Evolutionary conservation across 805 yeast species (phyloP).

Genomic region (Henningerozyma blattae): DNA sequence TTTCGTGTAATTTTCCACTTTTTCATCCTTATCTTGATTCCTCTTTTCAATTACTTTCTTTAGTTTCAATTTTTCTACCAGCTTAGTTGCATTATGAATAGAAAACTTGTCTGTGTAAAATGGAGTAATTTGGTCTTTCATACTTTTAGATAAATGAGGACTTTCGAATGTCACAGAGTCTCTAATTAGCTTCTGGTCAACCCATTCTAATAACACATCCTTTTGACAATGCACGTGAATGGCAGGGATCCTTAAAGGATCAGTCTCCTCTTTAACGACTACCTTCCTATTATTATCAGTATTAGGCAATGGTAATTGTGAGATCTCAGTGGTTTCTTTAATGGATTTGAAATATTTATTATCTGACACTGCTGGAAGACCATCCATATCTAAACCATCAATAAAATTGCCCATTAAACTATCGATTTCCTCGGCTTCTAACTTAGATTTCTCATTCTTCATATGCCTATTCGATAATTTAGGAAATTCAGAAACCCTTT

Average conservation of each 20-base stretch:
- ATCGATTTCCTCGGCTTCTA: constrained; percentile 29
- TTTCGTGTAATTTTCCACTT: too few species aligned
- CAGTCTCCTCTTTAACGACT: constrained; percentile 8
- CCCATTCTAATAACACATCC: constrained; percentile 16
- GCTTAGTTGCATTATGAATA: constrained; percentile 4
- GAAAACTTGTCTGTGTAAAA: constrained; percentile 5
- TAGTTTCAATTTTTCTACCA: too few species aligned
- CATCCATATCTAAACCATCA: constrained; percentile 32
- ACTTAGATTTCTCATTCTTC: constrained; percentile 19
- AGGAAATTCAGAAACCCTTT: constrained; percentile 44
- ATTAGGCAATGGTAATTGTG: constrained; percentile 15
- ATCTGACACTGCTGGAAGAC: constrained; percentile 5
- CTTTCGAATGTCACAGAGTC: constrained; percentile 13
- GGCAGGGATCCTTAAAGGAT: constrained; percentile 20
- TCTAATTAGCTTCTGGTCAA: constrained; percentile 12
- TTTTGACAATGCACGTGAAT: constrained; percentile 20
- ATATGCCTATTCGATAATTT: constrained; percentile 26
- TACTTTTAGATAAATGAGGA: constrained; percentile 18
- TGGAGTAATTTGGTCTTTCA: constrained; percentile 11
- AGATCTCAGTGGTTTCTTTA: constrained; percentile 8
- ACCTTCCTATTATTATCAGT: constrained; percentile 4
- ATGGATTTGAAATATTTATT: constrained; percentile 13
- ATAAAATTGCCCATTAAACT: constrained; percentile 33
- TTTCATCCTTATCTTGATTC: too few species aligned
- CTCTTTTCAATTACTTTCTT: too few species aligned